A percentile compares a stretch with the other conserved stretches of the same genome.
Evolutionary conservation across 108 stramenopile species (phyloP).

Genomic region (Cyclotella sp.): DNA sequence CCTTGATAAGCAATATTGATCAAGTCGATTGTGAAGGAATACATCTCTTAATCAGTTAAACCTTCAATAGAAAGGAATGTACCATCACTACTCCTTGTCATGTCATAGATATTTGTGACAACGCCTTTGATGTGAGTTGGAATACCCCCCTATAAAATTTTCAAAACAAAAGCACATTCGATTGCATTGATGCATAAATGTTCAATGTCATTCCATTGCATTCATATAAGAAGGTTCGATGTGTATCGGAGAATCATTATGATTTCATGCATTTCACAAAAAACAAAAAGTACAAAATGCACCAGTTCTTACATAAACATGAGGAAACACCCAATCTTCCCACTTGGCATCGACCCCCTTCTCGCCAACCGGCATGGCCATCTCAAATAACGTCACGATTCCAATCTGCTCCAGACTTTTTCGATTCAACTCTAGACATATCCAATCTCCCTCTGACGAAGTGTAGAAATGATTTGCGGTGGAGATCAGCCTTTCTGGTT

Average conservation of each 20-base stretch:
- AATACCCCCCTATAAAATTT: constrained; percentile 67
- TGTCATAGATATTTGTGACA: constrained; percentile 67
- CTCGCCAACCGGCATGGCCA: constrained; percentile 78
- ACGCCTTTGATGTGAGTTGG: constrained; percentile 63
- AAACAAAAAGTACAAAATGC: background rate
- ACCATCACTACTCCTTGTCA: constrained; percentile 69
- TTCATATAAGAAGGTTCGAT: no score
- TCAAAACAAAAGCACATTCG: background rate
- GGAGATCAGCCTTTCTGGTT: constrained; percentile 63
- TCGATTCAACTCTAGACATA: constrained; percentile 77
- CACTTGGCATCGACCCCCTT: constrained; percentile 36
- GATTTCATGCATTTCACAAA: background rate
- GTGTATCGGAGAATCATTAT: background rate
- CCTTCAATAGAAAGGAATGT: constrained; percentile 71
- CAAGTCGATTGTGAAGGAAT: no score
- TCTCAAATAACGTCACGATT: constrained; percentile 69
- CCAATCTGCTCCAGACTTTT: constrained; percentile 58
- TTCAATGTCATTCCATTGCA: no score
- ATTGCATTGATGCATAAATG: no score
- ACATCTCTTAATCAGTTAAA: constrained; percentile 31
- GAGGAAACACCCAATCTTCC: constrained; percentile 68
- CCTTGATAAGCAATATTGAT: no score
- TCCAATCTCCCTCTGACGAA: constrained; percentile 68
- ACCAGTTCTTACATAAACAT: constrained; percentile 59
- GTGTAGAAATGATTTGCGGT: constrained; percentile 90